These are phyloP conservation scores for Tuber melanosporum DNA, from an alignment of 495 filamentous ascomycete species.

Conservation along the genomic window DNA sequence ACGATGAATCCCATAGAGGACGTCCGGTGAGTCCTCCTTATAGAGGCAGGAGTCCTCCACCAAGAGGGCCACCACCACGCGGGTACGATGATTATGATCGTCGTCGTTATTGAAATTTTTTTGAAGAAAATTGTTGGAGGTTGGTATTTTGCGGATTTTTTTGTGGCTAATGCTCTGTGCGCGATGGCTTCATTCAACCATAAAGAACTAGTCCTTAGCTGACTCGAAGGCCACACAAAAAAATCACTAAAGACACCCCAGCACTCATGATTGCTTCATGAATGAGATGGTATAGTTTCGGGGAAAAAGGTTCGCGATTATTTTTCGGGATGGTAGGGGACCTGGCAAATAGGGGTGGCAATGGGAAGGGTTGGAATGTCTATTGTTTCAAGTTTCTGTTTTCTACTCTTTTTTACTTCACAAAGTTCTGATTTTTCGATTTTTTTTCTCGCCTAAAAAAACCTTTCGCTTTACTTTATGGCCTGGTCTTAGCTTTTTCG, in stretches of 20 bases:
- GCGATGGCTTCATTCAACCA: slow-evolving; percentile 1
- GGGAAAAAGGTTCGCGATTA: neutral
- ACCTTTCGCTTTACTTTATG: neutral
- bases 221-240: slow-evolving; percentile 5
- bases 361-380: neutral
- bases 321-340: neutral
- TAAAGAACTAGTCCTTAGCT: slow-evolving; percentile 6
- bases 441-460: neutral
- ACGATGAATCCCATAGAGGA: slow-evolving; percentile 40
- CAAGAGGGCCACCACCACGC: slow-evolving; percentile 34
- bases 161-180: slow-evolving; percentile 35
- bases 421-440: neutral
- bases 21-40: slow-evolving; percentile 41
- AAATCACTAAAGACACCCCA: slow-evolving; percentile 1
- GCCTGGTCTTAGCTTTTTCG: neutral
- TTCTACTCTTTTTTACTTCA: neutral
- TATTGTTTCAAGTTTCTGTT: neutral
- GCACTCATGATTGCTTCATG: neutral
- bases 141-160: slow-evolving; percentile 33
- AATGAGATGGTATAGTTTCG: neutral
- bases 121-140: slow-evolving; percentile 16
- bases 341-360: neutral
- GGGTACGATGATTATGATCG: slow-evolving; percentile 41
- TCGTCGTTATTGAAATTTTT: slow-evolving; percentile 37
- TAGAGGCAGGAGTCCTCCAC: slow-evolving; percentile 40